Conservation (phyloP, 495 filamentous ascomycete genomes). For the Annulohypoxylon bovei region DNA sequence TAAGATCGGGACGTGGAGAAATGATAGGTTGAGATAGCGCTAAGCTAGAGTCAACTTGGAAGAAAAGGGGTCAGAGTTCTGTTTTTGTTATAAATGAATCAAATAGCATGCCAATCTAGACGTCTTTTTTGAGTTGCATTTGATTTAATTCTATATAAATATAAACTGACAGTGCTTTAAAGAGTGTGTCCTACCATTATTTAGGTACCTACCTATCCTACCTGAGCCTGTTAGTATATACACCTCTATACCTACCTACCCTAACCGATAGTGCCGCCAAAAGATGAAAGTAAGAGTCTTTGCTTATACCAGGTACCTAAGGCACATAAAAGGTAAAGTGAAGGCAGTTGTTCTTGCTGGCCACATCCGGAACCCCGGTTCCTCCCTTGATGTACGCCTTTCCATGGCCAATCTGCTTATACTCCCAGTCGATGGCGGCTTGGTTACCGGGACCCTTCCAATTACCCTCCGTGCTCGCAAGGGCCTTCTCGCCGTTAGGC, state of each 20-base stretch:
- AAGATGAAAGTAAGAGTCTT: background rate
- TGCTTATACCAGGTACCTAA: background rate
- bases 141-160: background rate
- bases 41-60: no score
- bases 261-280: background rate
- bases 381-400: conserved; percentile 55
- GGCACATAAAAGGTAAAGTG: conserved; percentile 52
- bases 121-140: no score
- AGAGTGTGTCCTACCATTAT: background rate
- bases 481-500: conserved; percentile 45
- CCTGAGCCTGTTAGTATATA: background rate
- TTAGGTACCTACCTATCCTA: background rate
- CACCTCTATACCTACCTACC: no score
- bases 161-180: background rate
- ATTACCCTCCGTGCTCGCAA: conserved; percentile 54
- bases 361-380: conserved; percentile 50
- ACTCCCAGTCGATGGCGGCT: conserved; percentile 52
- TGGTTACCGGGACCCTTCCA: conserved; percentile 55
- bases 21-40: no score
- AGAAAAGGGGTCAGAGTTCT: no score
- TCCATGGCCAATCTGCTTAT: conserved; percentile 46
- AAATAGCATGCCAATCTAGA: no score
- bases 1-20: no score
- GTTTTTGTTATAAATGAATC: no score
- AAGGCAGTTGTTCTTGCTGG: conserved; percentile 53